Percentiles rank a stretch among this genome's conserved stretches.
Conservation (phyloP, 495 filamentous ascomycete genomes). For the Neurospora cerealis region DNA sequence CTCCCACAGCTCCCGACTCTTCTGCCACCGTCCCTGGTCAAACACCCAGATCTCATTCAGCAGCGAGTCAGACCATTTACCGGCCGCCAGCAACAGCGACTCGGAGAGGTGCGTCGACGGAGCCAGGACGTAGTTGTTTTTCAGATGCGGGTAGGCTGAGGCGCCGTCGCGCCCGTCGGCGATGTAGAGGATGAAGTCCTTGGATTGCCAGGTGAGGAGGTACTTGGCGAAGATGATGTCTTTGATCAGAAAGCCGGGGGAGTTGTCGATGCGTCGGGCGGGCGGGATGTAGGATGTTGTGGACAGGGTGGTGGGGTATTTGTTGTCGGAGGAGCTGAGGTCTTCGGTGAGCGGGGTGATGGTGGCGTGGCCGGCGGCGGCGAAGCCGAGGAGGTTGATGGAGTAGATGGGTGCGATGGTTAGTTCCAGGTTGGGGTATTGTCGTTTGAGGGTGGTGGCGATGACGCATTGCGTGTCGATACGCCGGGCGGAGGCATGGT, state of each 20-base stretch:
- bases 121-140: constrained; percentile 42
- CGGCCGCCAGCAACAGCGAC: constrained; percentile 42
- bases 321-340: constrained; percentile 18
- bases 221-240: constrained; percentile 43
- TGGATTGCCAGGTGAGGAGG: constrained; percentile 38
- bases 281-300: constrained; percentile 42
- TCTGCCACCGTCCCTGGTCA: constrained; percentile 50
- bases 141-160: constrained; percentile 14
- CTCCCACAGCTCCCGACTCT: constrained; percentile 46
- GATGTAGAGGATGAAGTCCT: constrained; percentile 44
- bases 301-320: constrained; percentile 22
- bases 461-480: constrained; percentile 44
- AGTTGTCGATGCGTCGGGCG: constrained; percentile 37
- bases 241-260: constrained; percentile 32
- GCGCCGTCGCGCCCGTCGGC: constrained; percentile 39
- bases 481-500: constrained; percentile 37
- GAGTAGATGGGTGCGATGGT: constrained; percentile 24
- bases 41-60: constrained; percentile 57
- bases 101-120: constrained; percentile 32
- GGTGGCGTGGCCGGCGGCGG: constrained; percentile 36
- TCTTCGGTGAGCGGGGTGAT: constrained; percentile 24
- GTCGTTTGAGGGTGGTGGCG: constrained; percentile 32
- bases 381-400: constrained; percentile 41
- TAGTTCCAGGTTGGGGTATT: constrained; percentile 43
- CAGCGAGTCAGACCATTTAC: constrained; percentile 38